Conservation (phyloP, 1,284 basidiomycete species). For the Anthracocystis setariae region DNA sequence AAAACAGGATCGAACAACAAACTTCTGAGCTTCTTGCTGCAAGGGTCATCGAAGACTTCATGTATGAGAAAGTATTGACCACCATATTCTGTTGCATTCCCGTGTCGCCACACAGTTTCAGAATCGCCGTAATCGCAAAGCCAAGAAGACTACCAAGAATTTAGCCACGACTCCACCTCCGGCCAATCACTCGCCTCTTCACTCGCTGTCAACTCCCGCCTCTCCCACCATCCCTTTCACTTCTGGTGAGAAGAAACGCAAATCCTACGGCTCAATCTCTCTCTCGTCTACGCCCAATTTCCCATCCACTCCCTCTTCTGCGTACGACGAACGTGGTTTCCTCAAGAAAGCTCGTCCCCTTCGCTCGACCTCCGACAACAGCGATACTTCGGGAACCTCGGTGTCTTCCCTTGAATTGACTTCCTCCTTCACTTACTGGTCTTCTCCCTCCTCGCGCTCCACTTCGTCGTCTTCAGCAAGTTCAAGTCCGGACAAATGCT, state of each 20-base stretch:
- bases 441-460: conserved; percentile 25
- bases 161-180: background rate
- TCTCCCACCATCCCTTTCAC: conserved; percentile 10
- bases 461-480: conserved; percentile 23
- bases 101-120: conserved; percentile 40
- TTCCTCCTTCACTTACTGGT: conserved; percentile 17
- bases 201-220: background rate
- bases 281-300: conserved; percentile 4
- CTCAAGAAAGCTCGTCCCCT: conserved; percentile 27
- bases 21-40: background rate
- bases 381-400: conserved; percentile 14
- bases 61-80: background rate
- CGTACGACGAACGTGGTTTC: conserved; percentile 8
- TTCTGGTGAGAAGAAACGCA: conserved; percentile 28
- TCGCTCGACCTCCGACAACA: conserved; percentile 6
- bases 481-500: conserved; percentile 12
- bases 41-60: no score
- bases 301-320: conserved; percentile 1
- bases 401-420: conserved; percentile 8
- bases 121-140: conserved; percentile 55
- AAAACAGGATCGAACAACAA: no score
- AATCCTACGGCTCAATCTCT: conserved; percentile 27
- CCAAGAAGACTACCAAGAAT: conserved; percentile 3
- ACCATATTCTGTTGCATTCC: background rate
- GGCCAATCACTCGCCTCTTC: background rate